Evolutionary conservation across 2,329 filamentous ascomycete genomes (phyloP), one percentile per base, ranked within the genome.

Genomic region (Pezicula radicicola): DNA sequence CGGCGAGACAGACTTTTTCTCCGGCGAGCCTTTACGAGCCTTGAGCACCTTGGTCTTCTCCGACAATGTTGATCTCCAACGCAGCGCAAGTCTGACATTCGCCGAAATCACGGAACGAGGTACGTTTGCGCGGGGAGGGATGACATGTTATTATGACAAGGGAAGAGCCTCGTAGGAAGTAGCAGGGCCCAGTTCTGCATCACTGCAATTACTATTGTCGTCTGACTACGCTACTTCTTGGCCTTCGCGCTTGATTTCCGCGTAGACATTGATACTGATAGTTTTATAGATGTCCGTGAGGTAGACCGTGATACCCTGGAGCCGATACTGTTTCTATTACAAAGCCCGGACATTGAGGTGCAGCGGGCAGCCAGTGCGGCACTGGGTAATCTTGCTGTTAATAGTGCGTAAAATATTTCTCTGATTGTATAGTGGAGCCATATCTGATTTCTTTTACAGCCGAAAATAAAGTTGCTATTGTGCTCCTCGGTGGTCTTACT

Each of bases 71-170:
- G 94, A 99, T 70, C 80, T 99, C 49, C 94, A 99, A 75, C 84
- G 94, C 60, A 97, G 94, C 74, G 94, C 94, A 49, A 97, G 93
- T 70, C 82, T 99, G 71, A 99, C 94, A 2, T 99, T 99, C 78
- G 94, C 94, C 55, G 94, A 99, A 71, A 99, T 99, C 62, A 99
- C 94, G 37, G 94, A 99, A 74, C 77, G 93, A 90, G 93, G 94
- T 97, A 80, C 64, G 78, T 70, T 44, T 39, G 36, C 13, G 25
- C 18, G 25, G 10, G 15, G 19, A 19, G 19, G 36, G 40, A 46
- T 42, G 28, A 42, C 18, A 21, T 25, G 10, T 21, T 18, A 15
- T 19, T 42, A 19, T 3, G 6, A 42, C n/a, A 33, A 33, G 30
- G 9, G 30, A 13, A 33, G 30, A 33, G 30, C 30, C 30, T 33